Percentiles rank a stretch among this genome's conserved stretches.
Evolutionary conservation across 1,139 yeast genomes (phyloP).

Genomic region (Debaryomyces coudertii): DNA sequence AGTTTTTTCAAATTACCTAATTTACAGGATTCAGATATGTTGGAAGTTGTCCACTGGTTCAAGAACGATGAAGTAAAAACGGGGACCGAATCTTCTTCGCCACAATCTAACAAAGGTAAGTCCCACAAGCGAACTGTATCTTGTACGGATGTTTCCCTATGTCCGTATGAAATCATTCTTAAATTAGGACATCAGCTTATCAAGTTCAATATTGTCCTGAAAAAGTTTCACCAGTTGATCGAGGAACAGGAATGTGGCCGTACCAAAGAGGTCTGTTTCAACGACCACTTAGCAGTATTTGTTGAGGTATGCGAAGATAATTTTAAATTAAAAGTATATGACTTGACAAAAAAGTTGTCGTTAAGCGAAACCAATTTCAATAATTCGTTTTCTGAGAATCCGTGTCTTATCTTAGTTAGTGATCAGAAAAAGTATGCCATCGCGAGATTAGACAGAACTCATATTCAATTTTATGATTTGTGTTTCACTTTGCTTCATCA

Average conservation of each 20-base stretch:
- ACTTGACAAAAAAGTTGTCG: neutral
- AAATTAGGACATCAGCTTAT: constrained; percentile 18
- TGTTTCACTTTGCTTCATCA: neutral
- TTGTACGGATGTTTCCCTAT: constrained; percentile 13
- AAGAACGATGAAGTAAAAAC: constrained; percentile 9
- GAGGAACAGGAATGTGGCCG: neutral
- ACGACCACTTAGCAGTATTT: constrained; percentile 4
- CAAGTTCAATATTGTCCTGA: constrained; percentile 19
- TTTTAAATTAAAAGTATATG: neutral
- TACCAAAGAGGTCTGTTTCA: constrained; percentile 2
- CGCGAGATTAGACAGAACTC: constrained; percentile 2
- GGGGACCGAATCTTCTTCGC: constrained; percentile 9
- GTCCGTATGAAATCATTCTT: constrained; percentile 18
- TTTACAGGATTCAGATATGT: constrained; percentile 14
- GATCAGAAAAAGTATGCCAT: neutral
- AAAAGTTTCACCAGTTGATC: constrained; percentile 4
- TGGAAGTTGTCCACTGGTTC: constrained; percentile 24
- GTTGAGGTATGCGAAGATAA: constrained; percentile 1
- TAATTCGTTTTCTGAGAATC: neutral
- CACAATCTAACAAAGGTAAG: constrained; percentile 8
- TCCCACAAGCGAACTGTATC: constrained; percentile 6
- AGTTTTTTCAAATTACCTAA: constrained; percentile 21
- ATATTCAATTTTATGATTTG: constrained; percentile 5
- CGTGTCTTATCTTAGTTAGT: neutral
- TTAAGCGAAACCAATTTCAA: constrained; percentile 1